Evolutionary conservation across 169 alveolate species (phyloP).

Genomic region (Eimeria brunetti): DNA sequence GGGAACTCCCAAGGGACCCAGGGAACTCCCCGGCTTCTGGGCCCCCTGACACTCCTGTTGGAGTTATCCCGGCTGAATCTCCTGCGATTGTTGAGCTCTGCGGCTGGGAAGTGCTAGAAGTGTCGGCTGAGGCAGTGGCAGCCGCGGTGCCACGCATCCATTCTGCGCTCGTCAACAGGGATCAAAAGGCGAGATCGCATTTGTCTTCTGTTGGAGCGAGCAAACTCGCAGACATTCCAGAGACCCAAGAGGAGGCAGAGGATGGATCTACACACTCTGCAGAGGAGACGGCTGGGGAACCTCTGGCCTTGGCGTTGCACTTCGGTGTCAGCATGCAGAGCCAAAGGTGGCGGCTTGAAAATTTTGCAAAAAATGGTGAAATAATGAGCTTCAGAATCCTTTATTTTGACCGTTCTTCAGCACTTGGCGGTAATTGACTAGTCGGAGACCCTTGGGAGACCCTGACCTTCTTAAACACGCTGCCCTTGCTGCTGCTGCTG

Average conservation of each 20-base stretch:
- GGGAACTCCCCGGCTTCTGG: not conserved
- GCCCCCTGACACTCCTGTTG: not conserved
- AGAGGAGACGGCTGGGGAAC: not conserved
- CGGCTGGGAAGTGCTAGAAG: conserved; percentile 48
- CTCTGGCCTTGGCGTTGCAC: conserved; percentile 27
- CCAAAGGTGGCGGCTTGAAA: conserved; percentile 36
- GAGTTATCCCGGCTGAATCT: not conserved
- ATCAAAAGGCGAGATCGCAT: not conserved
- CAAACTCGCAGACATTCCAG: not conserved
- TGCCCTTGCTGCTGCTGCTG: not conserved
- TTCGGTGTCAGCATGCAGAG: conserved; percentile 40
- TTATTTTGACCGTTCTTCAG: not conserved
- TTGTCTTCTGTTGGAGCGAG: not conserved
- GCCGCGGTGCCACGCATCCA: conserved; percentile 36
- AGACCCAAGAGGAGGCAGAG: not conserved
- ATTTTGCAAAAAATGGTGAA: conserved; percentile 22
- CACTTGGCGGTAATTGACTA: not conserved
- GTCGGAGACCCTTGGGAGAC: not conserved
- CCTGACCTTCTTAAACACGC: not conserved
- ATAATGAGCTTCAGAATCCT: not conserved
- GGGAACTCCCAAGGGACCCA: not conserved
- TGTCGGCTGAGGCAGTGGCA: conserved; percentile 19
- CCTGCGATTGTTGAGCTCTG: not conserved
- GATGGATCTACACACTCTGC: not conserved
- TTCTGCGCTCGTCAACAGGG: not conserved